Percentiles rank a stretch among this genome's conserved stretches.
Conservation (phyloP, 2,329 filamentous ascomycete genomes). For the Chaetomium sp. region DNA sequence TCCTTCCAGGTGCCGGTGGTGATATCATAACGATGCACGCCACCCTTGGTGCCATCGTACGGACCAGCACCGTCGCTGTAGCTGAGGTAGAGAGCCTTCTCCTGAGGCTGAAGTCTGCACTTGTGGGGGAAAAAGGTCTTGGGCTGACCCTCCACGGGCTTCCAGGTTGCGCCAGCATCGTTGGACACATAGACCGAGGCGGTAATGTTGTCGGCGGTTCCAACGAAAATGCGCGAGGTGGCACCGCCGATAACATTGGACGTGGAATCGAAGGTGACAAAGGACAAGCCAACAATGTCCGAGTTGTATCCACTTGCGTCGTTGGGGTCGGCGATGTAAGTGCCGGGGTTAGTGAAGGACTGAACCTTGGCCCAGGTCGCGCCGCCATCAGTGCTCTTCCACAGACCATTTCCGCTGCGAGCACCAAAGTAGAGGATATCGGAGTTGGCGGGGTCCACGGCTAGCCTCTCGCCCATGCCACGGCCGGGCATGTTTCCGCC, state of each 20-base stretch:
- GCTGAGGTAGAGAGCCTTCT: constrained; percentile 57
- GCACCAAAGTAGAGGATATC: constrained; percentile 61
- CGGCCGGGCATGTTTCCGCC: constrained; percentile 65
- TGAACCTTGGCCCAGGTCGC: constrained; percentile 55
- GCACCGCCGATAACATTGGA: constrained; percentile 49
- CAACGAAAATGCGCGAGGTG: constrained; percentile 60
- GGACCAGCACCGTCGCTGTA: constrained; percentile 59
- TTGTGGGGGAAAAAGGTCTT: constrained; percentile 57
- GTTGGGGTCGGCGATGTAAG: constrained; percentile 49
- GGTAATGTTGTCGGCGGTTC: constrained; percentile 55
- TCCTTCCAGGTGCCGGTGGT: constrained; percentile 53
- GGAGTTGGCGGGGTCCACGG: constrained; percentile 59
- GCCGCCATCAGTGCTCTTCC: constrained; percentile 60
- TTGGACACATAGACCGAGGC: constrained; percentile 57
- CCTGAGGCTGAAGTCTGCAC: constrained; percentile 51
- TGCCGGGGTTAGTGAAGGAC: constrained; percentile 54
- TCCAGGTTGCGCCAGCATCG: constrained; percentile 57
- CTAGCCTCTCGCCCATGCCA: constrained; percentile 60
- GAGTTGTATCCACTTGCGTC: constrained; percentile 49
- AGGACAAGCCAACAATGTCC: constrained; percentile 53
- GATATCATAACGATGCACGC: constrained; percentile 58
- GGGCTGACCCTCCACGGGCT: constrained; percentile 53
- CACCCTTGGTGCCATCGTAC: constrained; percentile 58
- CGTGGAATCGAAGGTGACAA: constrained; percentile 59
- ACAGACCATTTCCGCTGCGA: constrained; percentile 60